Percentiles rank a stretch among this genome's conserved stretches.
These are phyloP conservation scores for Guyanaporus albipodus DNA, from an alignment of 768 basidiomycete species.

Conservation along the genomic window DNA sequence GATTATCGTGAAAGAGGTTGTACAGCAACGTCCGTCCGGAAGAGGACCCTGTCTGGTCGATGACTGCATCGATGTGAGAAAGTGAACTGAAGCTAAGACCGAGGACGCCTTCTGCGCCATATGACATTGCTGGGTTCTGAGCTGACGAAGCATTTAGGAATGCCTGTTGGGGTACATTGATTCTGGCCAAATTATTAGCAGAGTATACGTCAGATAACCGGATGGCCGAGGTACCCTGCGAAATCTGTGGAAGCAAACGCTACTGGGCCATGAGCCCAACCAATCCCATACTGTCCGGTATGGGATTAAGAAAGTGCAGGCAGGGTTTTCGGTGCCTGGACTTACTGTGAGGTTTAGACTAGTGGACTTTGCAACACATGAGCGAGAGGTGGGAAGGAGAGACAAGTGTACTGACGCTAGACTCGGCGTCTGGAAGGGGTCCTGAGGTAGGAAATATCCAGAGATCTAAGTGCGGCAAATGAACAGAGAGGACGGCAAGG, in stretches of 20 bases:
- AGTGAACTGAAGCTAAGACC: constrained; percentile 78
- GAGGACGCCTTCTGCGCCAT: constrained; percentile 67
- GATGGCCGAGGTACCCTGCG: constrained; percentile 50
- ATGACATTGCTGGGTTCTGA: constrained; percentile 69
- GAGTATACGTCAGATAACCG: constrained; percentile 1
- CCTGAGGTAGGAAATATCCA: constrained; percentile 54
- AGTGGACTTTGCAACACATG: constrained; percentile 32
- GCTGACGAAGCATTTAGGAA: constrained; percentile 60
- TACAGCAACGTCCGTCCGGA: constrained; percentile 68
- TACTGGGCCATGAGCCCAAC: constrained; percentile 69
- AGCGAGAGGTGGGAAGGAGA: neutral
- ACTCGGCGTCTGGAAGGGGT: constrained; percentile 45
- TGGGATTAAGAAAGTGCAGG: constrained; percentile 1
- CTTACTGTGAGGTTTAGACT: constrained; percentile 62
- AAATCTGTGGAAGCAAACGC: constrained; percentile 62
- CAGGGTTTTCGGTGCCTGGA: neutral
- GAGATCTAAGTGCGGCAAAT: constrained; percentile 46
- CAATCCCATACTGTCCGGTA: constrained; percentile 64
- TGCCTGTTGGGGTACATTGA: constrained; percentile 65
- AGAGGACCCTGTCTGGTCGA: constrained; percentile 55
- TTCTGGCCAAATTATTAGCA: constrained; percentile 36
- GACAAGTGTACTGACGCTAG: constrained; percentile 41
- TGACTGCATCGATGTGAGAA: constrained; percentile 61
- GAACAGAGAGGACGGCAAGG: neutral
- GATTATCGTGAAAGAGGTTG: constrained; percentile 70